Conservation (phyloP, 2,329 filamentous ascomycete genomes). For the Trichoderma sp. region DNA sequence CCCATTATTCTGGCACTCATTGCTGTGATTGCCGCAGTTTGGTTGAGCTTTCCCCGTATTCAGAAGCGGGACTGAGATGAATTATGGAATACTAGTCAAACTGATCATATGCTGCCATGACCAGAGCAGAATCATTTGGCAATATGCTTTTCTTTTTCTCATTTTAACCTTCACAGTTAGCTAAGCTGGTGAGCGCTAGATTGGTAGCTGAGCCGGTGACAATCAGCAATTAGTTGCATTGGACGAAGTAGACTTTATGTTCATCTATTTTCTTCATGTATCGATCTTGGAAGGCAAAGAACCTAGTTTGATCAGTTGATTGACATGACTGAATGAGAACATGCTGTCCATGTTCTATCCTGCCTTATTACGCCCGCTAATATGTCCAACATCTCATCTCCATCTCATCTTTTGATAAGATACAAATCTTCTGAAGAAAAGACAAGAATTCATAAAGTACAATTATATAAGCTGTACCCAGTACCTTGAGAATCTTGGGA, state of each 20-base stretch:
- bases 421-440: neutral
- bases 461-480: neutral
- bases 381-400: neutral
- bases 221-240: neutral
- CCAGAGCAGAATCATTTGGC: neutral
- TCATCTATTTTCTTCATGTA: too few relatives aligned
- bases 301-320: neutral
- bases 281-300: too few relatives aligned
- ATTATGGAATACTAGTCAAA: neutral
- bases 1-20: conserved; percentile 51
- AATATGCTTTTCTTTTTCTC: too few relatives aligned
- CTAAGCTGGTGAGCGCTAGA: conserved; percentile 26
- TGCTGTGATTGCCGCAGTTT: conserved; percentile 36
- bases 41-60: conserved; percentile 40
- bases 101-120: neutral
- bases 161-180: neutral
- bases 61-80: conserved; percentile 34
- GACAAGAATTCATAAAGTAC: too few relatives aligned
- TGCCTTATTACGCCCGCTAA: neutral
- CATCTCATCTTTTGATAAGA: neutral
- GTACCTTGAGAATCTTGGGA: neutral
- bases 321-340: neutral
- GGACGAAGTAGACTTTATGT: too few relatives aligned
- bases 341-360: neutral
- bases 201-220: conserved; percentile 27